Percentiles rank a stretch among this genome's conserved stretches.
These are phyloP conservation scores for Hypoxylon sp. DNA, from an alignment of 2,329 filamentous ascomycete species.

Conservation along the genomic window DNA sequence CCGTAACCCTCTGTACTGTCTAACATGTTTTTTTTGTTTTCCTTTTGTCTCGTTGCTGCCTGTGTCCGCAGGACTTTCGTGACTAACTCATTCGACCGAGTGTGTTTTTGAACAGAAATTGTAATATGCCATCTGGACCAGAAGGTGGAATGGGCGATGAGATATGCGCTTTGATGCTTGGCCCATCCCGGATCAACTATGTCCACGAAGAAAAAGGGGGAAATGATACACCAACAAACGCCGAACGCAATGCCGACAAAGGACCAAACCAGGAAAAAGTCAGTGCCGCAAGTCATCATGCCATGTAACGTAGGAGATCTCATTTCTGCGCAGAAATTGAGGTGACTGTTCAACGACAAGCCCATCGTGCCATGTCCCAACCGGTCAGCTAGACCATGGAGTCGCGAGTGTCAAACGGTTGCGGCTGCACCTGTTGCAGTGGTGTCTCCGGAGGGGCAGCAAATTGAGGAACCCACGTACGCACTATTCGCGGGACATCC, in stretches of 20 bases:
- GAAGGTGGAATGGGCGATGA: not conserved
- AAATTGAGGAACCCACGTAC: constrained; percentile 62
- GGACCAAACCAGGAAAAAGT: constrained; percentile 44
- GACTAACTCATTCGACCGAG: constrained; percentile 6
- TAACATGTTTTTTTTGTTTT: constrained; percentile 28
- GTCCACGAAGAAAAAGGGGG: constrained; percentile 44
- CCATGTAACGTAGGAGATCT: constrained; percentile 48
- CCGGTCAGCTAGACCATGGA: constrained; percentile 53
- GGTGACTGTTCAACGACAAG: constrained; percentile 48
- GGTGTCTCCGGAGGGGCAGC: constrained; percentile 39
- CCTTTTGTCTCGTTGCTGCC: constrained; percentile 14
- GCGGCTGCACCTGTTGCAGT: constrained; percentile 39
- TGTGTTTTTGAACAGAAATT: constrained; percentile 12
- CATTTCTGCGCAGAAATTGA: constrained; percentile 38
- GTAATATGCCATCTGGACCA: constrained; percentile 20
- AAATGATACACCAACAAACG: constrained; percentile 51
- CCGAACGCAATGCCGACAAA: constrained; percentile 55
- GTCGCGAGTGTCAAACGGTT: constrained; percentile 44
- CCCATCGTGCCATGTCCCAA: constrained; percentile 33
- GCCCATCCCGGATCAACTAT: constrained; percentile 42
- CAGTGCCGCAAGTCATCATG: constrained; percentile 48
- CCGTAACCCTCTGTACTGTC: constrained; percentile 37
- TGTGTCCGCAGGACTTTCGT: constrained; percentile 15
- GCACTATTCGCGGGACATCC: constrained; percentile 61
- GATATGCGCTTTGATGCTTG: not conserved